A percentile compares a stretch with the other conserved stretches of the same genome.
Conservation (phyloP, 2,329 filamentous ascomycete genomes). For the Ceratocystis variospora region DNA sequence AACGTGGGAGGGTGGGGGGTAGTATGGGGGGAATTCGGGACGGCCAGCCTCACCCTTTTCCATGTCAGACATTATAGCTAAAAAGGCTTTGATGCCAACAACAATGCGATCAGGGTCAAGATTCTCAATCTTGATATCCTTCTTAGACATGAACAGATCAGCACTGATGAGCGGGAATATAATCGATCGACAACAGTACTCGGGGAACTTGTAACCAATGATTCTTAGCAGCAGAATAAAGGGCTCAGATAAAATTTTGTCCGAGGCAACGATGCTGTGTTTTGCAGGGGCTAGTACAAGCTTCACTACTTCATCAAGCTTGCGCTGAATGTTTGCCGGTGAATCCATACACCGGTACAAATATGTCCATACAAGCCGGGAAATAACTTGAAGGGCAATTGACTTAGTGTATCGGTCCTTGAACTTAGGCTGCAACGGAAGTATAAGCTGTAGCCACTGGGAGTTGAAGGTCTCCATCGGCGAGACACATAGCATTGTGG, state of each 20-base stretch:
- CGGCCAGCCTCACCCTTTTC: slow-evolving; percentile 66
- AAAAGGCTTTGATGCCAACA: slow-evolving; percentile 87
- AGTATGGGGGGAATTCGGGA: slow-evolving; percentile 68
- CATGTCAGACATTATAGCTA: slow-evolving; percentile 83
- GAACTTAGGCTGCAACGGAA: slow-evolving; percentile 62
- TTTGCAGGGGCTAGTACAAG: slow-evolving; percentile 70
- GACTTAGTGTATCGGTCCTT: slow-evolving; percentile 71
- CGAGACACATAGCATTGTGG: slow-evolving; percentile 76
- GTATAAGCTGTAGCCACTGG: slow-evolving; percentile 75
- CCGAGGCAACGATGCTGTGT: slow-evolving; percentile 67
- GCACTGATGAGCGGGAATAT: slow-evolving; percentile 95
- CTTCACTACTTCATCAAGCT: slow-evolving; percentile 79
- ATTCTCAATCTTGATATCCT: slow-evolving; percentile 76
- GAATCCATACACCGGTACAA: slow-evolving; percentile 71
- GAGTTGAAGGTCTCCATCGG: slow-evolving; percentile 67
- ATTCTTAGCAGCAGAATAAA: slow-evolving; percentile 88
- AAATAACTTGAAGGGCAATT: slow-evolving; percentile 76
- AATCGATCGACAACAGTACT: slow-evolving; percentile 80
- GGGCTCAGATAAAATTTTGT: slow-evolving; percentile 72
- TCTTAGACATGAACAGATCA: slow-evolving; percentile 63
- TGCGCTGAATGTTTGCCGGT: slow-evolving; percentile 52
- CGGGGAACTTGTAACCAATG: slow-evolving; percentile 84
- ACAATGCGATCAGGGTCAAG: slow-evolving; percentile 94
- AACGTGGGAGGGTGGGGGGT: slow-evolving; percentile 26
- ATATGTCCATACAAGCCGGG: slow-evolving; percentile 86